These are phyloP conservation scores for Eimeria maxima DNA, from an alignment of 169 alveolate species.

Conservation along the genomic window DNA sequence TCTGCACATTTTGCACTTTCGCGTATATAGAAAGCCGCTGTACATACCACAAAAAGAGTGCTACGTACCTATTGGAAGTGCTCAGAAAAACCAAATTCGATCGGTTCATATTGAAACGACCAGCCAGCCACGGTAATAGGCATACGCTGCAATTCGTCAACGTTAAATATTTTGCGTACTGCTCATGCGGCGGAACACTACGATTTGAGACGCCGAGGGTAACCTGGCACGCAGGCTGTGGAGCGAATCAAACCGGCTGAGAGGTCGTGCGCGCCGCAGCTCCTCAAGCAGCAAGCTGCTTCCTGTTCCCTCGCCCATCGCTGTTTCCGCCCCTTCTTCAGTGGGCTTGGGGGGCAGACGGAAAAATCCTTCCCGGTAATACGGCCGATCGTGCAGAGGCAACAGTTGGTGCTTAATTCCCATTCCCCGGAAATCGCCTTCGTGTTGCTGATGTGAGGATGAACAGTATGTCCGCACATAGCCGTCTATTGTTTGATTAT, in stretches of 20 bases:
- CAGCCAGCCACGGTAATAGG: neutral
- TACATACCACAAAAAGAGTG: neutral
- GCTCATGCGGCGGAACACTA: constrained; percentile 61
- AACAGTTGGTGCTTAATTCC: neutral
- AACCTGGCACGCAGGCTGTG: constrained; percentile 33
- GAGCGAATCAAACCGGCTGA: constrained; percentile 69
- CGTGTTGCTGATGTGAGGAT: neutral
- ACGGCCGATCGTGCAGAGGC: constrained; percentile 53
- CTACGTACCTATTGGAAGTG: neutral
- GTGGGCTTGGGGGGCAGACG: constrained; percentile 49
- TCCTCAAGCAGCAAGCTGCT: neutral
- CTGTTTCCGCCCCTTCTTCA: neutral
- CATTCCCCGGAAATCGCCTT: constrained; percentile 16
- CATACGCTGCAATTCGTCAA: neutral
- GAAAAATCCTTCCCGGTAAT: constrained; percentile 62
- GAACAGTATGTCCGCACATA: neutral
- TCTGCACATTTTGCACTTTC: neutral
- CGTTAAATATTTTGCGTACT: neutral
- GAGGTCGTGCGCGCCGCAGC: constrained; percentile 65
- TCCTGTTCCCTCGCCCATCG: neutral
- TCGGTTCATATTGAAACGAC: neutral
- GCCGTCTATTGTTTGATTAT: neutral
- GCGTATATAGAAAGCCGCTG: neutral
- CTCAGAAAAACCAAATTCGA: neutral
- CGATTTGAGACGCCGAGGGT: constrained; percentile 52